Evolutionary conservation across 192 early-diverging fungal genomes (phyloP).

Genomic region (Gonapodya prolifera): DNA sequence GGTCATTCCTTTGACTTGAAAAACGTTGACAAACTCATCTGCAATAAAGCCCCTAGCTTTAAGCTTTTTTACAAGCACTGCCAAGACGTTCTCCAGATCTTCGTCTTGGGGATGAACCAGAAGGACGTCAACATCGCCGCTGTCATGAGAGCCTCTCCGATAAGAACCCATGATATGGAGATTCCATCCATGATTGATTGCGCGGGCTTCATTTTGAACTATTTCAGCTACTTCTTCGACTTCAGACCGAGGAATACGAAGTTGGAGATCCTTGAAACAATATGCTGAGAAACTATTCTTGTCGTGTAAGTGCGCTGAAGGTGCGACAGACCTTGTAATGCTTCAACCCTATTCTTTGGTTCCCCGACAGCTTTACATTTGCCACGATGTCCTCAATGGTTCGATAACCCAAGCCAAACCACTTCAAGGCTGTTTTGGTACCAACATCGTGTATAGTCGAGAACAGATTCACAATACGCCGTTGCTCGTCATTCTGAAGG

Average conservation of each 20-base stretch:
- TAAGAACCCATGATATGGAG: conserved; percentile 20
- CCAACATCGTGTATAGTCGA: background rate
- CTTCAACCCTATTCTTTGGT: background rate
- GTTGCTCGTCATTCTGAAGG: background rate
- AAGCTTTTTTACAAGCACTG: background rate
- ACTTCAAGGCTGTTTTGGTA: background rate
- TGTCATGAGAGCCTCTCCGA: conserved; percentile 18
- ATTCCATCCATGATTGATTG: conserved; percentile 9
- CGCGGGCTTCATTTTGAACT: conserved; percentile 9
- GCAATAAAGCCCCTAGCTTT: background rate
- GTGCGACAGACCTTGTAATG: background rate
- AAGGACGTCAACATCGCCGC: conserved; percentile 26
- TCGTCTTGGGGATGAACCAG: conserved; percentile 17
- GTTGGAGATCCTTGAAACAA: conserved; percentile 5
- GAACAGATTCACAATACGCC: background rate
- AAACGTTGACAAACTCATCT: conserved; percentile 3
- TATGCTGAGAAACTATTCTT: too few relatives aligned
- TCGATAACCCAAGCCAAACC: background rate
- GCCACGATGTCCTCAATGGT: background rate
- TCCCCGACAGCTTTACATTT: background rate
- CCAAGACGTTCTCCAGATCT: conserved; percentile 12
- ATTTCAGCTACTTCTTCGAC: conserved; percentile 17
- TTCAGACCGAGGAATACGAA: conserved; percentile 20
- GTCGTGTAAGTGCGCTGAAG: too few relatives aligned
- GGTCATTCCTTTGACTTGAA: conserved; percentile 15